These are phyloP conservation scores for Takashimella koratensis DNA, from an alignment of 1,284 basidiomycete species.

Conservation along the genomic window DNA sequence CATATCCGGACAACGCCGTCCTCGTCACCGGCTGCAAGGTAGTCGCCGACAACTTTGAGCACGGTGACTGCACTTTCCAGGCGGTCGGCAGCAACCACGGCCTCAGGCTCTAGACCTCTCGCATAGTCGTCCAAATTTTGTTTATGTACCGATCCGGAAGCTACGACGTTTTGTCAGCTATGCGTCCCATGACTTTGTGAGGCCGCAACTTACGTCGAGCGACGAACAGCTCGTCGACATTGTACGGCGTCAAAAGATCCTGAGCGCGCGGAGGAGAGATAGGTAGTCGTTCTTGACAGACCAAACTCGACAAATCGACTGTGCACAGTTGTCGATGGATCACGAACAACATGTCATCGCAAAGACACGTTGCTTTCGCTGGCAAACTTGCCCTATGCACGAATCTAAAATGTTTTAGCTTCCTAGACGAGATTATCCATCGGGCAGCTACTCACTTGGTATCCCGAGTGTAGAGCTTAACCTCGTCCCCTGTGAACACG, in stretches of 20 bases:
- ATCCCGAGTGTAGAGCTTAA: neutral
- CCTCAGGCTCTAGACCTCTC: neutral
- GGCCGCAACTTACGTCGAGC: slow-evolving; percentile 10
- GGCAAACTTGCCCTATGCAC: neutral
- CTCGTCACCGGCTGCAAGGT: slow-evolving; percentile 42
- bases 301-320: neutral
- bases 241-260: slow-evolving; percentile 3
- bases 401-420: too few species aligned
- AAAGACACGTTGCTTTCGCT: neutral
- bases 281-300: neutral
- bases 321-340: neutral
- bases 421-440: too few species aligned
- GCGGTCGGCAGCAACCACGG: slow-evolving; percentile 17
- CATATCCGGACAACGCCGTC: slow-evolving; percentile 44
- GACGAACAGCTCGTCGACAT: slow-evolving; percentile 9
- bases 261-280: neutral
- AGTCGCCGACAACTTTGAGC: slow-evolving; percentile 12
- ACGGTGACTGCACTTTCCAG: slow-evolving; percentile 32
- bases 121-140: slow-evolving; percentile 12
- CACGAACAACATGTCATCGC: neutral
- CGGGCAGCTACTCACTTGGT: neutral
- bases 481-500: slow-evolving; percentile 10
- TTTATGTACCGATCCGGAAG: slow-evolving; percentile 16
- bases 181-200: neutral
- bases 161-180: slow-evolving; percentile 4